Percentiles rank a stretch among this genome's conserved stretches.
phyloP scores from a whole-genome alignment of 192 early-diverging fungal species.

The Mortierella antarctica region DNA sequence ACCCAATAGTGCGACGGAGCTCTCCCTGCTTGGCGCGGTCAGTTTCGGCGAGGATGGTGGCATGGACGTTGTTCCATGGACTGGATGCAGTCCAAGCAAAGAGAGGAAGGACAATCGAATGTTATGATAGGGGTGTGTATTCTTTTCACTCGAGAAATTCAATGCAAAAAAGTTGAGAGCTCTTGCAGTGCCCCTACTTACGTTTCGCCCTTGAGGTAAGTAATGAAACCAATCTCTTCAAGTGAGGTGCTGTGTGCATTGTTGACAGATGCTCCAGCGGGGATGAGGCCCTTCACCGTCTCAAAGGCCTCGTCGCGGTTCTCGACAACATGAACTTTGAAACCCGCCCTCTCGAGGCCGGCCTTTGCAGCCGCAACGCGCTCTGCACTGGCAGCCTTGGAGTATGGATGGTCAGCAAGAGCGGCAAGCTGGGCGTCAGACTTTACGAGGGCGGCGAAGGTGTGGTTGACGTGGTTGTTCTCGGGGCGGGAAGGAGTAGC shows the following conservation, averaged over 20 bases:
- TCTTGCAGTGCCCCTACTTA: not conserved
- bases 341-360: slow-evolving; percentile 27
- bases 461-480: slow-evolving; percentile 31
- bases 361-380: slow-evolving; percentile 31
- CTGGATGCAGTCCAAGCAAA: not conserved
- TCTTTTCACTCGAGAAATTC: too few relatives aligned
- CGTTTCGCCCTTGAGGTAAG: slow-evolving; percentile 43
- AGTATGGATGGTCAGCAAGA: slow-evolving; percentile 14
- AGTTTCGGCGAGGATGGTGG: slow-evolving; percentile 32
- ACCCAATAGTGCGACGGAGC: slow-evolving; percentile 33
- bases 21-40: slow-evolving; percentile 32
- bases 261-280: slow-evolving; percentile 42
- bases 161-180: not conserved
- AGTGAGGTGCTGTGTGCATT: slow-evolving; percentile 48
- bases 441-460: slow-evolving; percentile 23
- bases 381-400: slow-evolving; percentile 12
- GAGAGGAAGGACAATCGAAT: not conserved
- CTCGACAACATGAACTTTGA: slow-evolving; percentile 29
- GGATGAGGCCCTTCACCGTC: slow-evolving; percentile 42
- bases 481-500: slow-evolving; percentile 17
- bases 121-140: too few relatives aligned
- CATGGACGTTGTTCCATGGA: slow-evolving; percentile 35
- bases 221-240: slow-evolving; percentile 53
- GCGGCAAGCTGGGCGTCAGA: slow-evolving; percentile 20
- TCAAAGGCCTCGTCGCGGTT: slow-evolving; percentile 36